Percentiles rank a stretch among this genome's conserved stretches.
These are phyloP conservation scores for Pontederia paniculata DNA, from an alignment of 176 grass and related monocot species.

Conservation along the genomic window DNA sequence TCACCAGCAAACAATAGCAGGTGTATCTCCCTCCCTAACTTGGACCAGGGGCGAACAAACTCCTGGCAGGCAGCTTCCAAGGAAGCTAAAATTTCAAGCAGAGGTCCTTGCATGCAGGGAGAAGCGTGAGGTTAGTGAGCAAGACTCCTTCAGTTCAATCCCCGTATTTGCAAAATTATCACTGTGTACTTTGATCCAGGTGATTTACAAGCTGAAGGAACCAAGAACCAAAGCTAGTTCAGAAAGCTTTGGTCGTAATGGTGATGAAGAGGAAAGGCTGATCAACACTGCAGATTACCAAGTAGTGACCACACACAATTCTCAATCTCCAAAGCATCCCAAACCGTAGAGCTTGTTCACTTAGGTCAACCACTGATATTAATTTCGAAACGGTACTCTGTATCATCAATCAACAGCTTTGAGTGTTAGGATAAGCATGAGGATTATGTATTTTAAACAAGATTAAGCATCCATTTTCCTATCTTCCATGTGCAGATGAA, in stretches of 20 bases:
- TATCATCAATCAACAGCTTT: background rate
- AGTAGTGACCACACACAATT: constrained; percentile 1
- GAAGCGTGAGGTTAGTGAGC: too few relatives aligned
- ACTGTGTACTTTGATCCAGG: background rate
- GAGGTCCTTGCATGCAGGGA: too few relatives aligned
- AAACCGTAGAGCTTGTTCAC: background rate
- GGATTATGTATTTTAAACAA: too few relatives aligned
- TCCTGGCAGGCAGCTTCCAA: too few relatives aligned
- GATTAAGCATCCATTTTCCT: too few relatives aligned
- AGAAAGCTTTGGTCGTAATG: background rate
- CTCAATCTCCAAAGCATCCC: constrained; percentile 9
- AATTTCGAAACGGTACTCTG: background rate
- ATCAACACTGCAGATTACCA: constrained; percentile 4
- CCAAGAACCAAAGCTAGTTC: background rate
- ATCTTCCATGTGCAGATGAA: too few relatives aligned
- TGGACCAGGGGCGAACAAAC: too few relatives aligned
- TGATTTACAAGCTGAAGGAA: background rate
- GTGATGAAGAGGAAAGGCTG: background rate
- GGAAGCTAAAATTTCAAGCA: too few relatives aligned
- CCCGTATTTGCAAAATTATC: too few relatives aligned
- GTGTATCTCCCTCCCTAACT: too few relatives aligned
- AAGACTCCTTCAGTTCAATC: too few relatives aligned
- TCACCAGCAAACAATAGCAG: too few relatives aligned
- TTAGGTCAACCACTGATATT: background rate
- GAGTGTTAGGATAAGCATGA: background rate